Conservation (phyloP, 75 land plant genomes). For the Ceratopteris richardii region DNA sequence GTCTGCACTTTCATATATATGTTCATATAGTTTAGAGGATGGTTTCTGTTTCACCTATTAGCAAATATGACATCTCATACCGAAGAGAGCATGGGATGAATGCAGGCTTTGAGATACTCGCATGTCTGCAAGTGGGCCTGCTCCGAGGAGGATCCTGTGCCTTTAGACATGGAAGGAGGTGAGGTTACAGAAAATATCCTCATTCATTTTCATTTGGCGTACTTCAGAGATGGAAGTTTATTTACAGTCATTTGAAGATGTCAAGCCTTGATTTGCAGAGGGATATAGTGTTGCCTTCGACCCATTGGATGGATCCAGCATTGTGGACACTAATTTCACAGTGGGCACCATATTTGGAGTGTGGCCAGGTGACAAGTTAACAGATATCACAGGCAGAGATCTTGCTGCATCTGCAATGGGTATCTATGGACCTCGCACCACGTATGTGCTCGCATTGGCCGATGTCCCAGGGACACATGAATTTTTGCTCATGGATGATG, state of each 20-base stretch:
- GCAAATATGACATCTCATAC: too few species aligned
- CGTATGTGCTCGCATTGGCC: constrained; percentile 79
- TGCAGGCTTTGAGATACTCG: constrained; percentile 80
- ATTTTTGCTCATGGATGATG: constrained; percentile 91
- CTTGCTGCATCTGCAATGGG: constrained; percentile 98
- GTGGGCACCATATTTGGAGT: constrained; percentile 98
- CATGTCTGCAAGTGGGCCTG: constrained; percentile 99
- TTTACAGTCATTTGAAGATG: too few species aligned
- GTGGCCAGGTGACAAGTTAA: constrained; percentile 93
- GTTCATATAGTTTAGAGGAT: too few species aligned
- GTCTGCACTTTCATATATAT: too few species aligned
- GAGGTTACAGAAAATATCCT: too few species aligned
- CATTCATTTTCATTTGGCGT: too few species aligned
- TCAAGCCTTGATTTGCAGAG: constrained; percentile 34
- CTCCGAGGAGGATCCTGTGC: constrained; percentile 93
- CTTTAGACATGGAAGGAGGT: constrained; percentile 88
- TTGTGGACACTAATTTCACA: constrained; percentile 97
- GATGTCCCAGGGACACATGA: constrained; percentile 92
- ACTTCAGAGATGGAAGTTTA: too few species aligned
- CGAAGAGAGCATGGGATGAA: too few species aligned
- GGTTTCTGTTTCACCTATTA: too few species aligned
- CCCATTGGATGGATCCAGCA: constrained; percentile 96
- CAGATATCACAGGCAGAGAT: constrained; percentile 80
- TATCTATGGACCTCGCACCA: constrained; percentile 90
- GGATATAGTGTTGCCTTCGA: constrained; percentile 98